These are phyloP conservation scores for Aspergillus arachidicola DNA, from an alignment of 2,329 filamentous ascomycete species.

Conservation along the genomic window DNA sequence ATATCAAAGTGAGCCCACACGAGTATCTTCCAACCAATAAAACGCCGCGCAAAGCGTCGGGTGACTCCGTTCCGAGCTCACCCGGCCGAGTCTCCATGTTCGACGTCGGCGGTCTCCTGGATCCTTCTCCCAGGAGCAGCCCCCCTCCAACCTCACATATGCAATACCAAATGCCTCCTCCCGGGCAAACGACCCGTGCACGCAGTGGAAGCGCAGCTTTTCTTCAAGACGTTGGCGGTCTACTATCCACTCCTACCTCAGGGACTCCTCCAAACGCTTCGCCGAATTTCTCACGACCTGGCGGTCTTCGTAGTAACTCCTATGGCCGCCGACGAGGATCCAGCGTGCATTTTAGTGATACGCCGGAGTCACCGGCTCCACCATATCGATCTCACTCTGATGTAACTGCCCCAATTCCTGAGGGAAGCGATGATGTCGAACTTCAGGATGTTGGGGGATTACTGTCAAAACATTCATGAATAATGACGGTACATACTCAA, in stretches of 20 bases:
- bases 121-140: conserved; percentile 35
- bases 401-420: conserved; percentile 16
- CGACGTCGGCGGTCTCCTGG: conserved; percentile 77
- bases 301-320: conserved; percentile 16
- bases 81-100: conserved; percentile 75
- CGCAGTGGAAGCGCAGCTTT: conserved; percentile 32
- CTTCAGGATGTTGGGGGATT: conserved; percentile 50
- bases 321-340: conserved; percentile 16
- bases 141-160: conserved; percentile 10
- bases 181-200: conserved; percentile 6
- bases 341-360: conserved; percentile 21
- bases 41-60: conserved; percentile 35
- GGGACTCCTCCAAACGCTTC: not conserved
- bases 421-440: conserved; percentile 29
- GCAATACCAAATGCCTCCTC: conserved; percentile 7
- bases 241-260: conserved; percentile 21
- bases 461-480: conserved; percentile 24
- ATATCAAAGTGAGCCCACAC: conserved; percentile 35
- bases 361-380: conserved; percentile 19
- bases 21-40: conserved; percentile 37
- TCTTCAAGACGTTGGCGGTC: conserved; percentile 39
- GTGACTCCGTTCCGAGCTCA: conserved; percentile 44
- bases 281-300: conserved; percentile 14
- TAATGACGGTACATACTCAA: not conserved
- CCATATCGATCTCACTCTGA: conserved; percentile 25